Base-by-base conservation (phyloP, 2,329 filamentous ascomycete genomes). In the Drechslera avenae region DNA sequence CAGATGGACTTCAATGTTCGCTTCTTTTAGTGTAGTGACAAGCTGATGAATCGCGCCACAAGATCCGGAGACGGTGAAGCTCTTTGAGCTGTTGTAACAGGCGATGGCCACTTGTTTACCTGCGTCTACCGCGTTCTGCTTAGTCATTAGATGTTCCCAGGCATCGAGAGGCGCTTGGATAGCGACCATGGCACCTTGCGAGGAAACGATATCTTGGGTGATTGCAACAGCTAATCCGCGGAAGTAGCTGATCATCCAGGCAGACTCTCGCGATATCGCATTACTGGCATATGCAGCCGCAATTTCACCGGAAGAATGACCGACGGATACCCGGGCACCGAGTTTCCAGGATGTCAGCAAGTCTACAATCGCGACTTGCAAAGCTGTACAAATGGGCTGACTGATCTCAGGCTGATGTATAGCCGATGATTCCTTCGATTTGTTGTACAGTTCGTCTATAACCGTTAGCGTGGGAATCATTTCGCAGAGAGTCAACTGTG, bases 181-280 rank as follows among this genome's bases (percentile, higher is more conserved):
- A 16, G 64, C 64, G 12, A 67, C 40, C 66, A 69, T 69, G 8
- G 61, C 59, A 16, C 56, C 41, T 4, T 37, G 18, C 31, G 70
- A 63, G 1, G 66, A 30, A 76, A 75, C 16, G 72, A 78, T 3
- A 76, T 44, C 0, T 75, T 79, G 7, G 74, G 40, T 36, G 12
- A 53, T 53, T 10, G 46, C 33, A 7, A 58, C 54, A 2, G 45
- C 44, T 33, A 50, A 26, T 2, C 60, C 63, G 12, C 61, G 46
- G 28, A 49, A 56, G 33, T 62, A 65, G 5, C 55, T 43, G 4
- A 62, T 34, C 35, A 50, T 55, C 50, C 50, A 53, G 2, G 58
- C 56, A 16, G 59, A 58, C 30, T 57, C 46, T 5, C 32, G 43
- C 5, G 51, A 52, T 3, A 62, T 49, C 8, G 46, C 46, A 8